These are phyloP conservation scores for Polygonum aviculare DNA, from an alignment of 148 eudicot genomes.

Conservation along the genomic window DNA sequence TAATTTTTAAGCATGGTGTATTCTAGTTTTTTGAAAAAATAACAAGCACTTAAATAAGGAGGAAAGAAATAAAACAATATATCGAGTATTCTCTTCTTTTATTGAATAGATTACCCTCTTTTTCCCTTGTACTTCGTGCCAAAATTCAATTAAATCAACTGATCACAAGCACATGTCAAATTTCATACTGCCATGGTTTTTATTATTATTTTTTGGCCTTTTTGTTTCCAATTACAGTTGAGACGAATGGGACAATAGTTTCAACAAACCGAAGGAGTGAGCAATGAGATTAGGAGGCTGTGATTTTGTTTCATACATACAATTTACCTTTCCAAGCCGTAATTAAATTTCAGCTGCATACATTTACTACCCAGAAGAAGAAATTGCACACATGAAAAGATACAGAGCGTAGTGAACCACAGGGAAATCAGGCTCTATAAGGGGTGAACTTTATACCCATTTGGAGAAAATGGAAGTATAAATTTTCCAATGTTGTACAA, in stretches of 20 bases:
- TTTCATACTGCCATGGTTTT: neutral
- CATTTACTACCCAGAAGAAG: neutral
- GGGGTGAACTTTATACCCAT: neutral
- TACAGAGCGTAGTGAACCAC: neutral
- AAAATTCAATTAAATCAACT: neutral
- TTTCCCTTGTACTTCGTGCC: neutral
- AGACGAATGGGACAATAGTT: neutral
- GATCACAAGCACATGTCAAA: no score
- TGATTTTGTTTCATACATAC: neutral
- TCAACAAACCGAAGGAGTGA: neutral
- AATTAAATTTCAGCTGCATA: neutral
- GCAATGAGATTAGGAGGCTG: neutral
- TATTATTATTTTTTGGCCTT: neutral
- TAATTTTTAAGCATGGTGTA: no score
- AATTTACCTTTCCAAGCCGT: neutral
- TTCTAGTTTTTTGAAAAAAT: no score
- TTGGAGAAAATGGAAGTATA: neutral
- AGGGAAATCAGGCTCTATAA: neutral
- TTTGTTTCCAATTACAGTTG: neutral
- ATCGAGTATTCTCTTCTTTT: no score
- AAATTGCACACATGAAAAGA: neutral
- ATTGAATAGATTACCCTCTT: no score
- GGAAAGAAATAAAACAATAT: no score
- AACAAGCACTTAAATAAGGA: no score
- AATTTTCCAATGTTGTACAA: slow-evolving; percentile 1